These are phyloP conservation scores for Dryadomyces quercus-mongolicae DNA, from an alignment of 2,329 filamentous ascomycete genomes.

Conservation along the genomic window DNA sequence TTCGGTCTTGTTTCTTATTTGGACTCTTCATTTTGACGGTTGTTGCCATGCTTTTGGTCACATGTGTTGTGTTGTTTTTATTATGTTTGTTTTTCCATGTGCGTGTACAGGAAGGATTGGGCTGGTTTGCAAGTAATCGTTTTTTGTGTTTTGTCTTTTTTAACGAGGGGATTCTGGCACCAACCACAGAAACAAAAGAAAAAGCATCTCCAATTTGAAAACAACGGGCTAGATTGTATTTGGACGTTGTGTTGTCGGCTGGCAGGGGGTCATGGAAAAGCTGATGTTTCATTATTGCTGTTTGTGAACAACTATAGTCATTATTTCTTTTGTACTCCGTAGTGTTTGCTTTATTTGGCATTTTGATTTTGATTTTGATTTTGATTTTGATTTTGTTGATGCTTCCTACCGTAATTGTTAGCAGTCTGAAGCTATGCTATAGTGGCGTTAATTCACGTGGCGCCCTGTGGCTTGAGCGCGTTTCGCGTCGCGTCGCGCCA, in stretches of 20 bases:
- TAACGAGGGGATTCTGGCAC: neutral
- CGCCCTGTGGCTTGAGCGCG: too few relatives aligned
- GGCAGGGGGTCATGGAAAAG: too few relatives aligned
- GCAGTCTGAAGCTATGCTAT: too few relatives aligned
- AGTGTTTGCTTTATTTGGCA: too few relatives aligned
- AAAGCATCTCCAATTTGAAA: neutral
- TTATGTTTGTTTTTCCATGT: neutral
- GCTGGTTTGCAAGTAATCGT: neutral
- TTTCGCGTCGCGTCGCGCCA: constrained; percentile 1
- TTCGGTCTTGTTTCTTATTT: neutral
- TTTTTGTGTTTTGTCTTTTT: neutral
- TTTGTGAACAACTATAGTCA: neutral
- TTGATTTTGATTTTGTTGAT: too few relatives aligned
- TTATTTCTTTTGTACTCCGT: too few relatives aligned
- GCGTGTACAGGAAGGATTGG: constrained; percentile 3
- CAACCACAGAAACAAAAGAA: neutral
- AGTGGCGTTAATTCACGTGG: too few relatives aligned
- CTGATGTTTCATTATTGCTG: neutral
- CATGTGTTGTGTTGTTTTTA: neutral
- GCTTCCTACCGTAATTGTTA: too few relatives aligned
- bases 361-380: too few relatives aligned
- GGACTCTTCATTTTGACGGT: neutral
- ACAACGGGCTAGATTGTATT: neutral
- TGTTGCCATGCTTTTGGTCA: neutral
- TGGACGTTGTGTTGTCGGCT: neutral